Base-by-base conservation (phyloP, 2,329 filamentous ascomycete genomes). In the Hymenoscyphus fructigenus region DNA sequence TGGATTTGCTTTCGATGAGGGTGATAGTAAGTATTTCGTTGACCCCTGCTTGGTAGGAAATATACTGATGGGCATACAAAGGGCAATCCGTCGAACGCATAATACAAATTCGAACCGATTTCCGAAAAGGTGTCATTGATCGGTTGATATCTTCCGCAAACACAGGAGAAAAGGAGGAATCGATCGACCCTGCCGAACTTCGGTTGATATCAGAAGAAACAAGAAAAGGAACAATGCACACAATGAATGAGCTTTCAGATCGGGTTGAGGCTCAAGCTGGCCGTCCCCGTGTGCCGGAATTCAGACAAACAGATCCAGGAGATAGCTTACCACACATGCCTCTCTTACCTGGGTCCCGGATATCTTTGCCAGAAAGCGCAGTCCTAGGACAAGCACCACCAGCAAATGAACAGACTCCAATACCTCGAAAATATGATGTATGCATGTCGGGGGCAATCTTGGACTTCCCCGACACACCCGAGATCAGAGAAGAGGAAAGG, bases 301-400 rank as follows among this genome's bases (percentile, higher is more conserved):
- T 26, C 20, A 23, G 50, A 38, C 36, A 9, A 26, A 58, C 58
- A 53, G 41, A 66, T 64, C 65, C 66, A 26, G 65, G 57, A 23
- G 68, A 70, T 62, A 53, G 65, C 26, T 64, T 70, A 28, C 68
- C 68, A 63, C 62, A 58, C 32, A 63, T 66, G 61, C 68, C 68
- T 59, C 63, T 66, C 34, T 59, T 26, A 15, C 38, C 61, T 57
- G 56, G 61, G 15, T 63, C 28, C 57, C n/a, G 36, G 59, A 65
- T 41, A 34, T 23, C 60, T 64, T 34, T 55, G 26, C 55, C 53
- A 59, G n/a, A 47, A 47, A 63, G 23, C 44, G 17, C 50, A 57
- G 63, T 17, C 20, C 60, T 56, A 29, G 66, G 59, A 36, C 61
- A 66, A 34, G 53, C 57, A 53, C 64, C 63, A 17, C 12, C 62